phyloP scores from a whole-genome alignment of 306 rosid species.

The Mimosa pudica region DNA sequence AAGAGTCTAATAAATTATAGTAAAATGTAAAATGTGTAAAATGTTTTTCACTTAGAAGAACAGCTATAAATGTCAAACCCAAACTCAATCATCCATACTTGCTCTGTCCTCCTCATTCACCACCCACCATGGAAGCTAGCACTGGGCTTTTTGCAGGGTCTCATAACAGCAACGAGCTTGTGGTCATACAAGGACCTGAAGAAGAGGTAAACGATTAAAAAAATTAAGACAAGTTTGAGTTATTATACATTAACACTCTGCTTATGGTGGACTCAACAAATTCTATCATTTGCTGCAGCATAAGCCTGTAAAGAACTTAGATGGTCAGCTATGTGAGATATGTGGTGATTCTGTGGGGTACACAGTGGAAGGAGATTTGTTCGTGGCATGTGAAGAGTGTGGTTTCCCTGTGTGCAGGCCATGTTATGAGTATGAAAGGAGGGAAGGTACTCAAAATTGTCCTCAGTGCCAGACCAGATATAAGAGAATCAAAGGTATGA shows the following conservation, averaged over 20 bases:
- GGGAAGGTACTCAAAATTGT: slow-evolving; percentile 92
- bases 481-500: slow-evolving; percentile 90
- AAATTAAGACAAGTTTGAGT: slow-evolving; percentile 1
- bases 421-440: slow-evolving; percentile 94
- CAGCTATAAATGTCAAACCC: slow-evolving; percentile 35
- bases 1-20: background rate
- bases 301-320: slow-evolving; percentile 87
- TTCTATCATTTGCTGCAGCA: slow-evolving; percentile 52
- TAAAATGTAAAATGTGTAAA: slow-evolving; percentile 9
- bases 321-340: slow-evolving; percentile 94
- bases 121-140: slow-evolving; percentile 75
- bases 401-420: slow-evolving; percentile 97
- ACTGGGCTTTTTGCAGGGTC: slow-evolving; percentile 94
- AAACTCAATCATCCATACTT: slow-evolving; percentile 35
- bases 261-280: slow-evolving; percentile 11
- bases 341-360: slow-evolving; percentile 90
- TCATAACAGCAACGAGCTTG: slow-evolving; percentile 85
- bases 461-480: slow-evolving; percentile 96
- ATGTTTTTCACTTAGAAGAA: background rate
- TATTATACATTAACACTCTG: background rate
- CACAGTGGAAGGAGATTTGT: slow-evolving; percentile 87
- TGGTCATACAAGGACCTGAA: slow-evolving; percentile 81
- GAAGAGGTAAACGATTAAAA: slow-evolving; percentile 63
- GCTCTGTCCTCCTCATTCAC: slow-evolving; percentile 36
- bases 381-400: slow-evolving; percentile 97